A percentile compares a stretch with the other conserved stretches of the same genome.
phyloP scores from a whole-genome alignment of 2,329 filamentous ascomycete species.

The Neurospora sp. region DNA sequence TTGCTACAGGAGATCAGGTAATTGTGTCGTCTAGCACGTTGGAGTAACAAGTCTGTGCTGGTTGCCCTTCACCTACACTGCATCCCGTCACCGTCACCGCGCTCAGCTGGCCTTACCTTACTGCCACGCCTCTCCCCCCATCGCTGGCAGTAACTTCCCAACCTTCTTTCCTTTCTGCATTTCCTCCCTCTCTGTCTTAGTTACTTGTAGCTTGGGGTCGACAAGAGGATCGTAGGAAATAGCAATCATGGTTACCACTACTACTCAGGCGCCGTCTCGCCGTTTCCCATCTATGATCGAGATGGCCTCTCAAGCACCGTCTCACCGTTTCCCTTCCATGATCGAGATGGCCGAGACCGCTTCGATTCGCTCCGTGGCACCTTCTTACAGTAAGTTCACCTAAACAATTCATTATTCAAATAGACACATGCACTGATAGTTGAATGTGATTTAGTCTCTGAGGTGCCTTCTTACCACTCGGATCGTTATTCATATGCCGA shows the following conservation, averaged over 20 bases:
- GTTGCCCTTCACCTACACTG: not conserved
- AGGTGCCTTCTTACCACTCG: conserved; percentile 55
- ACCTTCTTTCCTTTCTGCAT: not conserved
- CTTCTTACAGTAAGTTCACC: conserved; percentile 49
- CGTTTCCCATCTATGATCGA: not conserved
- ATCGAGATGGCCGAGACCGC: conserved; percentile 38
- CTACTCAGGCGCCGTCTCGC: not conserved
- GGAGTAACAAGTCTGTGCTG: not conserved
- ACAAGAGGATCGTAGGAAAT: not conserved
- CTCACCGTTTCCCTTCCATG: not conserved
- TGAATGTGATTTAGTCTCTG: conserved; percentile 38
- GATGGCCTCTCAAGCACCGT: not conserved
- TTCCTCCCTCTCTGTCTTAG: not conserved
- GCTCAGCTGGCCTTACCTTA: not conserved
- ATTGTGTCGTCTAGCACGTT: not conserved
- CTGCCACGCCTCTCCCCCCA: not conserved
- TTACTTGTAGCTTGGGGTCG: not conserved
- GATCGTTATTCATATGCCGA: conserved; percentile 21
- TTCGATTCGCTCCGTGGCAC: conserved; percentile 57
- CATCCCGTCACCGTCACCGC: not conserved
- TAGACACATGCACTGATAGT: not conserved
- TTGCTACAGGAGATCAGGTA: not conserved
- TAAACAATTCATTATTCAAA: not conserved
- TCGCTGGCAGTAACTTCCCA: not conserved
- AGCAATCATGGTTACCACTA: not conserved